Base-by-base conservation (phyloP, 2,329 filamentous ascomycete genomes). In the Hymenoscyphus occultus region DNA sequence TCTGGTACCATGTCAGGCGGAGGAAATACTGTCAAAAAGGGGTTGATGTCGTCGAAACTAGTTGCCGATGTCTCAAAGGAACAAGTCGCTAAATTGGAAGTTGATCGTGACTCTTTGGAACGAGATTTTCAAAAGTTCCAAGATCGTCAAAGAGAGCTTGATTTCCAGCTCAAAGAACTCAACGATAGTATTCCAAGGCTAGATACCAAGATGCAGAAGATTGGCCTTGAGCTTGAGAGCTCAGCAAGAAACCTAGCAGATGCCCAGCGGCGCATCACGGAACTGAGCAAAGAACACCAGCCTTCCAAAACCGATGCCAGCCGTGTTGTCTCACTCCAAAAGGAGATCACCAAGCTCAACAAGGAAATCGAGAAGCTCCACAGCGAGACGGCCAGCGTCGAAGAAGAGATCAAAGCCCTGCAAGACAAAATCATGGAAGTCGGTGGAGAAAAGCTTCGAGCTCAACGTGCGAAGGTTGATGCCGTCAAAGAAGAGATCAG, bases 351-450 rank as follows among this genome's bases (percentile, higher is more conserved):
- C 7, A 86, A 87, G 66, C 83, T 96, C 67, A 87, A 92, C 73
- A 86, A 86, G 70, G 92, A 97, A 72, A 86, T 97, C 12, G 86
- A 90, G 65, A 90, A 90, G 72, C 84, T 99, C 10, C 91, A 88
- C 67, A 83, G 86, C 10, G 92, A 98, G 78, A 97, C 91, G n/a
- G 86, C 91, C 1, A 95, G 89, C 57, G 88, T 97, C 9, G 95
- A 99, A 76, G 88, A 89, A 32, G 95, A 98, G 77, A 98, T 99
- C 78, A 94, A 96, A 78, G 84, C 84, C 22, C 82, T 99, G 1
- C 94, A 99, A 76, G 90, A 95, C 83, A 96, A 93, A 82, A 99
- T 99, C 74, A 98, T 99, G 95, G 90, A 97, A 77, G 90, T 97
- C 68, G 95, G 95, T 74, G 95, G 95, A 78, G 93, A 98, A 73